A percentile compares a stretch with the other conserved stretches of the same genome.
These are phyloP conservation scores for Salix viminalis DNA, from an alignment of 345 rosid species.

Conservation along the genomic window DNA sequence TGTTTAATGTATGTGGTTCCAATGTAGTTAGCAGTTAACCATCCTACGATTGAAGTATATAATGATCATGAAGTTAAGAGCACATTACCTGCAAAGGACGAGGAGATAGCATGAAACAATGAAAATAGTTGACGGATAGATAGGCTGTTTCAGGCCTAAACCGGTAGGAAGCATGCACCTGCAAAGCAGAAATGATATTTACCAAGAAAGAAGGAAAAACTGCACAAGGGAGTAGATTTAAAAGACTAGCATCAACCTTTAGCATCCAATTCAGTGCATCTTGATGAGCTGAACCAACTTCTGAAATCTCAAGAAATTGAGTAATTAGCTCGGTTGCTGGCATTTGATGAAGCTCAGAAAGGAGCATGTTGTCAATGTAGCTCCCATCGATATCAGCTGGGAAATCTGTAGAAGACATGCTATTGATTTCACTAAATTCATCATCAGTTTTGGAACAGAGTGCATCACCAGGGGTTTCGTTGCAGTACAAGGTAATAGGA, in stretches of 20 bases:
- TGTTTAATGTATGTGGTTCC: no score
- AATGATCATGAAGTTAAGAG: no score
- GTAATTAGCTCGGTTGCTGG: conserved; percentile 3
- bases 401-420: background rate
- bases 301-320: conserved; percentile 8
- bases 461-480: conserved; percentile 22
- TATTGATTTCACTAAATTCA: background rate
- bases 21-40: no score
- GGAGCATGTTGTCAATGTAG: conserved; percentile 13
- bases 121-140: conserved; percentile 37
- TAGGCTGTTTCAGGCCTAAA: conserved; percentile 32
- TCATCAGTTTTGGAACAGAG: background rate
- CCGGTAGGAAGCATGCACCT: conserved; percentile 27
- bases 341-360: conserved; percentile 33
- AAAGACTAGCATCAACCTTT: conserved; percentile 10
- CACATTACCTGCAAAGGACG: conserved; percentile 21
- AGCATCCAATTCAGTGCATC: conserved; percentile 38
- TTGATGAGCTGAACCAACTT: conserved; percentile 18
- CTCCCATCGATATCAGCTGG: conserved; percentile 12
- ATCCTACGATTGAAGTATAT: no score
- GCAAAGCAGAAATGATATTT: background rate
- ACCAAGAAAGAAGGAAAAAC: background rate
- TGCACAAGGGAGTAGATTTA: background rate
- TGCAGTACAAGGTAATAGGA: conserved; percentile 28
- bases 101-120: conserved; percentile 31